phyloP scores from a whole-genome alignment of 192 early-diverging fungal genomes.

The Pecoramyces ruminantium region DNA sequence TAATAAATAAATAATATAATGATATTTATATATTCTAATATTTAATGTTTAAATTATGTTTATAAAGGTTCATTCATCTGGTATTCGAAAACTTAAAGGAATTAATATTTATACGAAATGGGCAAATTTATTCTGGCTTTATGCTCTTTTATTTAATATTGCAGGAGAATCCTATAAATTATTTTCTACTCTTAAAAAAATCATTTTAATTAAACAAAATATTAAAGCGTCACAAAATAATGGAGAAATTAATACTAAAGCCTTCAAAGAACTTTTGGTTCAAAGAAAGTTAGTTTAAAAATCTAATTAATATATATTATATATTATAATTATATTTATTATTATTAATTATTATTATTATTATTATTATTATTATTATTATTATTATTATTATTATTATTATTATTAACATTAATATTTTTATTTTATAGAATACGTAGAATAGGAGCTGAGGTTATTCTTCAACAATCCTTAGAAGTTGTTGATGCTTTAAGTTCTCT shows the following conservation, averaged over 20 bases:
- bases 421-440: background rate
- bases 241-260: background rate
- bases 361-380: no score
- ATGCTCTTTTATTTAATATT: background rate
- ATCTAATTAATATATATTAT: no score
- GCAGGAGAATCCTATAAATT: background rate
- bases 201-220: background rate
- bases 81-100: background rate
- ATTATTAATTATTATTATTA: no score
- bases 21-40: no score
- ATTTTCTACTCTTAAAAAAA: background rate
- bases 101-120: background rate
- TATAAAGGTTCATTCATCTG: background rate
- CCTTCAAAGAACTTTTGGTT: background rate
- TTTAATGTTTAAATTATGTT: no score
- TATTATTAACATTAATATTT: no score
- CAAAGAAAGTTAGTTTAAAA: background rate
- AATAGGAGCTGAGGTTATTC: background rate
- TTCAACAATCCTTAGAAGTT: background rate
- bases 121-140: background rate
- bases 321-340: no score
- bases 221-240: background rate
- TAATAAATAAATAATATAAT: no score
- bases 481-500: background rate
- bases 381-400: no score